Base-by-base conservation (phyloP, 1,139 yeast genomes). In the Pichia norvegensis region DNA sequence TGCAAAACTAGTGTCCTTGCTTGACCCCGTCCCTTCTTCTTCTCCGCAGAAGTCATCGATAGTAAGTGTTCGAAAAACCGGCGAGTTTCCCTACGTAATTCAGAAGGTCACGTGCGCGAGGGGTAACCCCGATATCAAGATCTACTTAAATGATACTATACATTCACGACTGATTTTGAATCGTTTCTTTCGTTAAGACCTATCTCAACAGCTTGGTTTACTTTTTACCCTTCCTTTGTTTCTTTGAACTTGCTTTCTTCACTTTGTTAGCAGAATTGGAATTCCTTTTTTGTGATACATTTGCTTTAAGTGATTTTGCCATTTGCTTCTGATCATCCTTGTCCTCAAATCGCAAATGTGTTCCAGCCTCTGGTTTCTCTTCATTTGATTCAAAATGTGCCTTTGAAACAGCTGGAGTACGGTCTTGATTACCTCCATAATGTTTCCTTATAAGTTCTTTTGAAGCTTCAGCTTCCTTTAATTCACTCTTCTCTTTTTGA, bases 341-440 rank as follows among this genome's bases (percentile, higher is more conserved):
- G 4, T 36, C 41, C 17, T 37, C 31, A 19, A 41, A 41, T 29
- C 45, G 47, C 29, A 45, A 33, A 25, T 47, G 39, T 16, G 39
- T 42, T 8, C 48, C 42, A 11, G 11, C 9, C 9, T 19, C 3
- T 6, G 10, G 29, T 33, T 23, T 44, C 42, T 19, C 51, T 52
- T 8, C 54, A 46, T 17, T 57, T 55, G 27, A 8, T 33, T 66
- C 76, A 55, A 81, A 81, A 53, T 76, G 75, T 4, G 67, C 67
- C 2, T 65, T 64, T 49, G 85, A 79, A 38, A 81, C 81, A 2
- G 86, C 83, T 3, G 86, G 83, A 19, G 63, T 62, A 57, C 39
- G 70, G 58, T 35, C 42, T 63, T 68, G 67, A 47, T 78, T 66
- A 16, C 10, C 6, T 7, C 20, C 14, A 16, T 16, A 31, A 4